These are phyloP conservation scores for Caloboletus firmus DNA, from an alignment of 1,284 basidiomycete genomes.

Conservation along the genomic window DNA sequence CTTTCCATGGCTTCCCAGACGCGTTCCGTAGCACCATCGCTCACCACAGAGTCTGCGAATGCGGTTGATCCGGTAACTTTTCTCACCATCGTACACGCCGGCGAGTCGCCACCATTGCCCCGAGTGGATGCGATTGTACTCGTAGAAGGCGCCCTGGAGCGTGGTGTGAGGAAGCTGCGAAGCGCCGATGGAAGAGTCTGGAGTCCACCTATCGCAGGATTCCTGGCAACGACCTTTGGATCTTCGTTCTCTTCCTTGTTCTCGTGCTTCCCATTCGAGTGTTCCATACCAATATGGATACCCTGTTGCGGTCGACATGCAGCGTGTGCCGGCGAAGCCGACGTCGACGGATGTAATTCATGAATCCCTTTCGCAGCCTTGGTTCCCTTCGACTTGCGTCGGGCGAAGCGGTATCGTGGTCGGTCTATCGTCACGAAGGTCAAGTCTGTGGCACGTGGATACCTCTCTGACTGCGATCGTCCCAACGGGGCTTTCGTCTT, in stretches of 20 bases:
- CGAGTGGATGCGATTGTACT: constrained; percentile 21
- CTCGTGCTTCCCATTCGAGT: not conserved
- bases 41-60: not conserved
- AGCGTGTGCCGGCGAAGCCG: not conserved
- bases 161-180: constrained; percentile 12
- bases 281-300: not conserved
- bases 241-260: constrained; percentile 7
- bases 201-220: not conserved
- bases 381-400: constrained; percentile 15
- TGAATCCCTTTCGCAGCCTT: not conserved
- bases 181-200: constrained; percentile 10
- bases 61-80: not conserved
- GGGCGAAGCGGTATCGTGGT: constrained; percentile 27
- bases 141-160: constrained; percentile 21
- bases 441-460: constrained; percentile 28
- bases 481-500: constrained; percentile 16
- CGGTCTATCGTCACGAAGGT: constrained; percentile 31
- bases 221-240: not conserved
- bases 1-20: constrained; percentile 27
- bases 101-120: not conserved
- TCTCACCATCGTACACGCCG: not conserved
- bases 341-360: not conserved
- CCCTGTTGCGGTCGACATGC: not conserved
- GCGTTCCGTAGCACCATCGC: constrained; percentile 7
- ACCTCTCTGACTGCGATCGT: constrained; percentile 27